These are phyloP conservation scores for Sporothrix brasiliensis DNA, from an alignment of 2,329 filamentous ascomycete genomes.

Conservation along the genomic window DNA sequence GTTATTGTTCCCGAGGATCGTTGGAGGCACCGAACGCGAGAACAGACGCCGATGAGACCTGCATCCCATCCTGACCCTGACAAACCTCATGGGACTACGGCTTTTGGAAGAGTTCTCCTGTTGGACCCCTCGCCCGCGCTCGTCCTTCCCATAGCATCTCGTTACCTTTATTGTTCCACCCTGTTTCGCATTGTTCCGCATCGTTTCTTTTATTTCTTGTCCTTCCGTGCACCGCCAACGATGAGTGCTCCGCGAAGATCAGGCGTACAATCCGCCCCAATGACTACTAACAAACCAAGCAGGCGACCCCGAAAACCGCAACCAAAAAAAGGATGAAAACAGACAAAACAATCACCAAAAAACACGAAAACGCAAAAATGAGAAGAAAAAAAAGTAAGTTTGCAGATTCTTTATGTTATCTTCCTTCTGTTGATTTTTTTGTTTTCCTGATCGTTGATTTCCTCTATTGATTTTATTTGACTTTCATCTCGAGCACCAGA, in stretches of 20 bases:
- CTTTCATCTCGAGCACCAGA: neutral
- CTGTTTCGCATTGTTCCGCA: neutral
- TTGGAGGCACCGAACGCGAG: too few species aligned
- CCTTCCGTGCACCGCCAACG: neutral
- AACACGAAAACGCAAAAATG: neutral
- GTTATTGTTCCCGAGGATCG: too few species aligned
- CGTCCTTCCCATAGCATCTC: neutral
- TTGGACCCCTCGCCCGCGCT: neutral
- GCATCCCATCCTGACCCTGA: too few species aligned
- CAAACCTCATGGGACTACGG: too few species aligned
- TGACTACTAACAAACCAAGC: neutral
- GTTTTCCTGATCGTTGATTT: neutral
- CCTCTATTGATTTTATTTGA: neutral
- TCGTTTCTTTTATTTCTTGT: neutral
- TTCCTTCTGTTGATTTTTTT: neutral
- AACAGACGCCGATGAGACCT: too few species aligned
- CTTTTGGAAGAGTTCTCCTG: too few species aligned
- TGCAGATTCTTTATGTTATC: too few species aligned
- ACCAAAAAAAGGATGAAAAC: neutral
- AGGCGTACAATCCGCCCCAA: neutral
- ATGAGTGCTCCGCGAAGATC: neutral
- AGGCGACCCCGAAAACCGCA: too few species aligned
- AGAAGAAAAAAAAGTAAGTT: neutral
- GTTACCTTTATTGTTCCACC: too few species aligned
- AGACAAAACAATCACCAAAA: neutral